A percentile compares a stretch with the other conserved stretches of the same genome.
Conservation (phyloP, 2,329 filamentous ascomycete species). For the Fusarium redolens region DNA sequence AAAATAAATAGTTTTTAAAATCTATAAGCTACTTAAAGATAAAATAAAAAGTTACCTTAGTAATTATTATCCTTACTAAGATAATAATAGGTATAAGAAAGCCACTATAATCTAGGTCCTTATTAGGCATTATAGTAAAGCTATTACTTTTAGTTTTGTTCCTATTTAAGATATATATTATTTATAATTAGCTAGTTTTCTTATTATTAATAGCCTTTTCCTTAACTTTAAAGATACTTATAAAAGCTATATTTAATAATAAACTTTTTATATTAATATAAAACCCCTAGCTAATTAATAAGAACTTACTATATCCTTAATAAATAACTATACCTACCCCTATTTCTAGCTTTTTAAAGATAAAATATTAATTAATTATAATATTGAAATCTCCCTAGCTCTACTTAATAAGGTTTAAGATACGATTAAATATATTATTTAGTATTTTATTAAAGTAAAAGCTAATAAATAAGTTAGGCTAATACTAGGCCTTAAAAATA, state of each 20-base stretch:
- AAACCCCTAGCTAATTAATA: conserved; percentile 34
- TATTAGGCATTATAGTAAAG: conserved; percentile 45
- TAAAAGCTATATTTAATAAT: background rate
- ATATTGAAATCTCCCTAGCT: conserved; percentile 40
- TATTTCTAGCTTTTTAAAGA: conserved; percentile 46
- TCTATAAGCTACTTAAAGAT: background rate
- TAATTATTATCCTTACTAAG: conserved; percentile 59
- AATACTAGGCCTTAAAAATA: conserved; percentile 4
- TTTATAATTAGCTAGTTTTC: background rate
- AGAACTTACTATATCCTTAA: conserved; percentile 31
- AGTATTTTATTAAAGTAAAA: conserved; percentile 25
- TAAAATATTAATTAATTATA: conserved; percentile 46
- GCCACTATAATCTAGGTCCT: conserved; percentile 63
- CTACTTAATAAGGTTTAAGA: background rate
- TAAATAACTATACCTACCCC: conserved; percentile 47
- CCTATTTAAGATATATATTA: conserved; percentile 9
- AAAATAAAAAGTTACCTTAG: conserved; percentile 42
- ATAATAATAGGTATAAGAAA: conserved; percentile 64
- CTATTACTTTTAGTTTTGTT: conserved; percentile 17
- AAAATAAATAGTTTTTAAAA: background rate
- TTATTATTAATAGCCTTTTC: background rate
- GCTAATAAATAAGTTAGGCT: background rate
- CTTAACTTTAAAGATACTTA: conserved; percentile 4
- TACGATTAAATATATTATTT: background rate
- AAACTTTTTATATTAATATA: background rate